Conservation (phyloP, 1,139 yeast species). For the Nakaseomyces kungkrabaensis region DNA sequence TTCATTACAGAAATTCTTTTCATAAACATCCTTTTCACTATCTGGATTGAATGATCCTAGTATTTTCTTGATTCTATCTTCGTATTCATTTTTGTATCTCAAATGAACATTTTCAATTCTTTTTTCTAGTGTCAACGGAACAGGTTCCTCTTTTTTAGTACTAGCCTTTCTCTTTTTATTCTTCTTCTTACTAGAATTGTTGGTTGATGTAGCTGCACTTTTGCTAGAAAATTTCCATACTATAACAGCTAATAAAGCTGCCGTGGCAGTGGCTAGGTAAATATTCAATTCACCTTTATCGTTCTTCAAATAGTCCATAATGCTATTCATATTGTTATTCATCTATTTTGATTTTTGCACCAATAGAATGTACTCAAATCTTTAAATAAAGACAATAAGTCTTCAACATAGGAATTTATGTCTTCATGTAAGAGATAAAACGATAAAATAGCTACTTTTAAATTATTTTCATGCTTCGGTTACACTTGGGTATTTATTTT, state of each 20-base stretch:
- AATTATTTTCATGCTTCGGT: too few species aligned
- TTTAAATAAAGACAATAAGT: too few species aligned
- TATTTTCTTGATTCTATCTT: conserved; percentile 16
- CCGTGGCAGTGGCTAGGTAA: neutral
- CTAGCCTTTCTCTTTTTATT: conserved; percentile 4
- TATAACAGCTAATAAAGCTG: neutral
- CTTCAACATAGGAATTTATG: too few species aligned
- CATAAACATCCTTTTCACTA: conserved; percentile 36
- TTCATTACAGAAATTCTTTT: conserved; percentile 53
- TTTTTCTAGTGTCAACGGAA: conserved; percentile 19
- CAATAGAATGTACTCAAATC: too few species aligned
- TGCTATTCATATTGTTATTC: neutral
- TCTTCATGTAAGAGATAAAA: too few species aligned
- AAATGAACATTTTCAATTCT: conserved; percentile 20
- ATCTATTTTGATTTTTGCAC: neutral
- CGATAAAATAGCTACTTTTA: too few species aligned
- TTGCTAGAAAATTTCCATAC: conserved; percentile 5
- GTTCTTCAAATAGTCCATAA: conserved; percentile 2
- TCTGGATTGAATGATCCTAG: conserved; percentile 15
- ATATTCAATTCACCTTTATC: conserved; percentile 4
- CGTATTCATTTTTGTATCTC: conserved; percentile 23
- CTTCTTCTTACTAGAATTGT: conserved; percentile 4
- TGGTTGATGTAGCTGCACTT: conserved; percentile 1
- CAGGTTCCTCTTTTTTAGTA: conserved; percentile 7
- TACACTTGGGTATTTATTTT: too few species aligned